Base-by-base conservation (phyloP, 192 early-diverging fungal genomes). In the Glomus cerebriforme region DNA sequence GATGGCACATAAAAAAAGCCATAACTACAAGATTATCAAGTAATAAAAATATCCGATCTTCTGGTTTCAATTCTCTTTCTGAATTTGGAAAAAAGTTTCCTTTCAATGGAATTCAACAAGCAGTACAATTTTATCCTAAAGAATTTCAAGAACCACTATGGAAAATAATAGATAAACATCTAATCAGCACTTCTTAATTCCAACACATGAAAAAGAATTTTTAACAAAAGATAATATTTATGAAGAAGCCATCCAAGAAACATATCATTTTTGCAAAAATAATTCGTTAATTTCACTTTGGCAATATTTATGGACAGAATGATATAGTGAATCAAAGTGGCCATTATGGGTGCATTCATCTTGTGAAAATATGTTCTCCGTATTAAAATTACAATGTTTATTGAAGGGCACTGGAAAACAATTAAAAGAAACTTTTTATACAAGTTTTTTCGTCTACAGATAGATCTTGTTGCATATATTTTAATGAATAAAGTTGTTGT, bases 371-470 rank as follows among this genome's bases (percentile, higher is more conserved):
- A 67, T 35, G 29, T 19, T 67, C 32, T 67, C 26, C 4, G 19
- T 67, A 67, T 67, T 67, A 67, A 67, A 12, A 34, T 29, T 67
- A 67, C 35, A 2, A 67, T 67, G 2, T 67, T 67, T 67, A n/a
- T n/a, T n/a, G 19, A 67, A 67, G 65, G 0, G 10, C 2, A 67
- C 2, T 67, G 31, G n/a, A 6, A 67, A 67, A 67, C 1, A 37
- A 67, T 67, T 3, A 67, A 67, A 67, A 9, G 29, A 67, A n/a
- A n/a, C 31, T 67, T 67, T 32, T 67, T 67, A 67, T 67, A 67
- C 13, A 67, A 31, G 31, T 67, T 67, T 37, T 67, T 67, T 37
- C 12, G 19, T 13, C 65, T 32, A 67, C 31, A n/a, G n/a, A n/a
- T n/a, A n/a, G n/a, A n/a, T n/a, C n/a, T n/a, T n/a, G n/a, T n/a